Percentiles rank a stretch among this genome's conserved stretches.
Conservation (phyloP, 1,284 basidiomycete species). For the Mycena sp. region DNA sequence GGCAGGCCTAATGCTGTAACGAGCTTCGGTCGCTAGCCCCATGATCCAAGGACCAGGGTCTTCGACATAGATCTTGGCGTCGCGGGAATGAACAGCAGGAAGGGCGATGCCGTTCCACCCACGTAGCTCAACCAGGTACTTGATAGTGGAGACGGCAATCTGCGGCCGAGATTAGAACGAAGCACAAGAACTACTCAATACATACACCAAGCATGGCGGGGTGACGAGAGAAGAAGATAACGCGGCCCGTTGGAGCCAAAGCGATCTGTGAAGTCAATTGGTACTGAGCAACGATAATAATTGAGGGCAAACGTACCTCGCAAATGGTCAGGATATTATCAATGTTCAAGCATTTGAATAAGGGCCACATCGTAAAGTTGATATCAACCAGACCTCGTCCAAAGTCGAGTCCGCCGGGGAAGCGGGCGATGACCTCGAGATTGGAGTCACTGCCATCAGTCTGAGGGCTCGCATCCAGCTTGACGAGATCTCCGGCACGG, state of each 20-base stretch:
- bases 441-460: slow-evolving; percentile 66
- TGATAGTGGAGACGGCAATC: slow-evolving; percentile 88
- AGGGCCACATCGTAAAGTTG: slow-evolving; percentile 96
- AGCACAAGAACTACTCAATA: too few species aligned
- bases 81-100: slow-evolving; percentile 87
- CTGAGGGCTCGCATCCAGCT: slow-evolving; percentile 77
- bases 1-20: slow-evolving; percentile 78
- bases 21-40: slow-evolving; percentile 87
- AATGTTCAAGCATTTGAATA: slow-evolving; percentile 94
- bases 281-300: too few species aligned
- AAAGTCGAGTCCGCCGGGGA: slow-evolving; percentile 87
- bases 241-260: slow-evolving; percentile 89
- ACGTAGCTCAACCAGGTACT: slow-evolving; percentile 92
- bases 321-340: slow-evolving; percentile 95
- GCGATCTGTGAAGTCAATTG: slow-evolving; percentile 74
- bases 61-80: slow-evolving; percentile 90
- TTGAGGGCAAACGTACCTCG: slow-evolving; percentile 65
- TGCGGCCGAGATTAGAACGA: too few species aligned
- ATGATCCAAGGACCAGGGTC: slow-evolving; percentile 94
- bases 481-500: slow-evolving; percentile 85
- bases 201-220: slow-evolving; percentile 84
- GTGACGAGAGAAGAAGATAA: slow-evolving; percentile 91
- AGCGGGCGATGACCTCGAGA: slow-evolving; percentile 85
- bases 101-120: slow-evolving; percentile 94
- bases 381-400: slow-evolving; percentile 85